These are phyloP conservation scores for Penicillium chermesinum DNA, from an alignment of 495 filamentous ascomycete species.

Conservation along the genomic window DNA sequence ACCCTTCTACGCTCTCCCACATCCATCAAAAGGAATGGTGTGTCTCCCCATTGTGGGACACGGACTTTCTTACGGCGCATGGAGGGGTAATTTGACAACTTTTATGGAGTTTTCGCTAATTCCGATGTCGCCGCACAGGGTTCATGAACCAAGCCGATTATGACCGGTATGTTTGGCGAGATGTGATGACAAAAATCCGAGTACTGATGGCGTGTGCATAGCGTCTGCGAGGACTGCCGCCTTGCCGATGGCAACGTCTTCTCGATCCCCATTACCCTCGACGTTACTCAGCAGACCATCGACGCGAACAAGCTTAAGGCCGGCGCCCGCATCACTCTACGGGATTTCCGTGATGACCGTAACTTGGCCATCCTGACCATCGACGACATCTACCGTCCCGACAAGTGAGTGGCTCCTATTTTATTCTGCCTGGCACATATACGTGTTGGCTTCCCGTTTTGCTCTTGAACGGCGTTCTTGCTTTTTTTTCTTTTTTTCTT, in stretches of 20 bases:
- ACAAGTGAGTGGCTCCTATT: conserved; percentile 64
- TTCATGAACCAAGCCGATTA: conserved; percentile 98
- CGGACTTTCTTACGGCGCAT: too few relatives aligned
- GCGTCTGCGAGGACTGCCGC: conserved; percentile 81
- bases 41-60: too few relatives aligned
- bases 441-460: too few relatives aligned
- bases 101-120: conserved; percentile 20
- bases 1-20: too few relatives aligned
- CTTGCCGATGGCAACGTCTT: conserved; percentile 89
- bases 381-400: conserved; percentile 91
- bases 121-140: conserved; percentile 47
- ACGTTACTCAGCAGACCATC: conserved; percentile 69
- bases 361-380: conserved; percentile 94
- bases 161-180: conserved; percentile 61
- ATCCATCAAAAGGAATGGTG: too few relatives aligned
- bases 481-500: background rate
- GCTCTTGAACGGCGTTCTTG: conserved; percentile 3
- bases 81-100: conserved; percentile 24
- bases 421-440: too few relatives aligned
- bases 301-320: conserved; percentile 66
- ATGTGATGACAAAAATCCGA: conserved; percentile 4
- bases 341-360: conserved; percentile 93
- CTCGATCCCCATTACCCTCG: conserved; percentile 94
- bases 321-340: conserved; percentile 76
- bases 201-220: conserved; percentile 29